Percentiles rank a stretch among this genome's conserved stretches.
These are phyloP conservation scores for Cubamyces sp. DNA, from an alignment of 768 basidiomycete genomes.

Conservation along the genomic window DNA sequence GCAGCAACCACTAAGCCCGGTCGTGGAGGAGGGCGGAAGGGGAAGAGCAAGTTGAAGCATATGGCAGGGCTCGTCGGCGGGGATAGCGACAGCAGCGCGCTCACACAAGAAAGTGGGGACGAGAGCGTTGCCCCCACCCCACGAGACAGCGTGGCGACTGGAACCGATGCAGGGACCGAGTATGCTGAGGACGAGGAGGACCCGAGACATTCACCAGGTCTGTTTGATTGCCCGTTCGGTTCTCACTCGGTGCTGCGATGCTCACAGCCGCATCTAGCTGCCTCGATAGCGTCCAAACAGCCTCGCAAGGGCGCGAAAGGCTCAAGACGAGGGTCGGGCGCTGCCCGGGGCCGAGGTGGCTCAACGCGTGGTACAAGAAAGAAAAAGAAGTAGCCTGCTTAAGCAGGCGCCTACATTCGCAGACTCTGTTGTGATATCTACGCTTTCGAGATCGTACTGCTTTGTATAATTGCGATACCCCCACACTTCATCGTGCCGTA, in stretches of 20 bases:
- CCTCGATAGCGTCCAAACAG: slow-evolving; percentile 28
- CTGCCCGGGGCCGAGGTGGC: slow-evolving; percentile 36
- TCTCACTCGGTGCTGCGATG: not conserved
- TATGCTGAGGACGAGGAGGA: slow-evolving; percentile 72
- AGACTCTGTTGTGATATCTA: not conserved
- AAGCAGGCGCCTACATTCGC: not conserved
- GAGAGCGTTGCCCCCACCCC: slow-evolving; percentile 65
- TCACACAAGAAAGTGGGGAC: slow-evolving; percentile 83
- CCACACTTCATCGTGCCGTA: not conserved
- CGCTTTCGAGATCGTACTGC: slow-evolving; percentile 9
- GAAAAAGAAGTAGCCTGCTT: slow-evolving; percentile 46
- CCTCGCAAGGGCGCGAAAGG: slow-evolving; percentile 38
- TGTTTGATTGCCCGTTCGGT: slow-evolving; percentile 24
- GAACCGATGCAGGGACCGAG: slow-evolving; percentile 71
- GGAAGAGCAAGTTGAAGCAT: slow-evolving; percentile 48
- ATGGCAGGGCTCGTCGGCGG: slow-evolving; percentile 78
- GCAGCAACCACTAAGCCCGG: slow-evolving; percentile 35
- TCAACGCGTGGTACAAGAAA: slow-evolving; percentile 47
- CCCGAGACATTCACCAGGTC: slow-evolving; percentile 63
- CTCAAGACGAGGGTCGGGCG: slow-evolving; percentile 28
- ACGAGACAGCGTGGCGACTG: slow-evolving; percentile 68
- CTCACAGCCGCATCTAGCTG: not conserved
- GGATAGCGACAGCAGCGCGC: slow-evolving; percentile 82
- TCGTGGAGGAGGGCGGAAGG: slow-evolving; percentile 52
- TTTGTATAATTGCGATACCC: slow-evolving; percentile 18